These are phyloP conservation scores for Paraglomus brasilianum DNA, from an alignment of 192 early-diverging fungal genomes.

Conservation along the genomic window DNA sequence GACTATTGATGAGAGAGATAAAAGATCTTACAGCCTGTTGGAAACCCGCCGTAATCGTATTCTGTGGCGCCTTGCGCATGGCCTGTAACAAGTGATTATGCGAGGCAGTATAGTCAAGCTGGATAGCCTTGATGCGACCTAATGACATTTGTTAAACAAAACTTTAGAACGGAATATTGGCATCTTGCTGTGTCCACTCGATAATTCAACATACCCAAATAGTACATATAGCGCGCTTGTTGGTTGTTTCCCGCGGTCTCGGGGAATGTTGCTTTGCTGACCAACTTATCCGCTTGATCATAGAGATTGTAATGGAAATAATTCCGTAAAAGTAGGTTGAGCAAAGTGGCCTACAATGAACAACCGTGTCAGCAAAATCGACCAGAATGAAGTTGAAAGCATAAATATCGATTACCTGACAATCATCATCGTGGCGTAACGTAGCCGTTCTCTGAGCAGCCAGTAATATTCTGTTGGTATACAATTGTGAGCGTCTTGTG, in stretches of 20 bases:
- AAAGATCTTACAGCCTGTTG: constrained; percentile 73
- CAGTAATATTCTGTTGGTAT: constrained; percentile 60
- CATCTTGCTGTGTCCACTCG: background rate
- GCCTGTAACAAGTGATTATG: constrained; percentile 89
- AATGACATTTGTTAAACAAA: background rate
- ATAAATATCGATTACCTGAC: constrained; percentile 52
- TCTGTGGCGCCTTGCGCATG: constrained; percentile 93
- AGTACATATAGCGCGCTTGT: constrained; percentile 93
- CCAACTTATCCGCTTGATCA: constrained; percentile 96
- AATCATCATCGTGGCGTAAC: constrained; percentile 87
- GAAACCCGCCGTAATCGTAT: constrained; percentile 86
- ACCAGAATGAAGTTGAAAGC: background rate
- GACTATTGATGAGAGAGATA: too few relatives aligned
- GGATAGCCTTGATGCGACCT: constrained; percentile 96
- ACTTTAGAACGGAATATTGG: background rate
- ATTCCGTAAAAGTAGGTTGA: constrained; percentile 90
- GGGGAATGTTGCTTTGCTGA: constrained; percentile 89
- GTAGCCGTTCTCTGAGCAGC: constrained; percentile 89
- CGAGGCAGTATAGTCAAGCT: constrained; percentile 94
- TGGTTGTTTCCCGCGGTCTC: constrained; percentile 90
- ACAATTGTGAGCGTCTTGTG: background rate
- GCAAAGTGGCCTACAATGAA: constrained; percentile 66
- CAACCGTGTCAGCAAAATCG: background rate
- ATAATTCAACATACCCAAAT: constrained; percentile 48
- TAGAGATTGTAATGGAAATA: constrained; percentile 94